Conservation (phyloP, 2,329 filamentous ascomycete species). For the Paecilomyces dactylethromorphus region DNA sequence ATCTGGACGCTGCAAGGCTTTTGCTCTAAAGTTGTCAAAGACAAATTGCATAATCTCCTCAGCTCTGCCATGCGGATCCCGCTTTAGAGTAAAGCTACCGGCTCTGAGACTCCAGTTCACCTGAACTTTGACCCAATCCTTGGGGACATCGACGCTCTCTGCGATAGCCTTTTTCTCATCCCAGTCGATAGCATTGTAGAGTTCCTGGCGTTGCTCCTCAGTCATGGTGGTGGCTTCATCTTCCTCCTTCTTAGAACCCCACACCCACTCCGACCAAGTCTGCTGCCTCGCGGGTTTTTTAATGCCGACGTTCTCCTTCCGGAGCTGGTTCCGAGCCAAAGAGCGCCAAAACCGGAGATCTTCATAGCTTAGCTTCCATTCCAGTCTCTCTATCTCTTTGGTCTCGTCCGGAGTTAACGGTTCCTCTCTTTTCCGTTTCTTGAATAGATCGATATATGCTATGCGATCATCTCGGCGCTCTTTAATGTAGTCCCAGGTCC, state of each 20-base stretch:
- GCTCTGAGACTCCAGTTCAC: slow-evolving; percentile 89
- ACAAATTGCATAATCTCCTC: slow-evolving; percentile 83
- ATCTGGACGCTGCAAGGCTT: slow-evolving; percentile 81
- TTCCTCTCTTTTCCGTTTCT: slow-evolving; percentile 77
- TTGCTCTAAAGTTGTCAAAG: slow-evolving; percentile 91
- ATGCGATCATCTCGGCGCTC: slow-evolving; percentile 85
- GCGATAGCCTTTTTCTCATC: slow-evolving; percentile 89
- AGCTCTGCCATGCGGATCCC: slow-evolving; percentile 69
- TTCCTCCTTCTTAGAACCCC: slow-evolving; percentile 71
- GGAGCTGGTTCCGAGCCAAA: slow-evolving; percentile 83
- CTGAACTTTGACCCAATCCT: slow-evolving; percentile 88
- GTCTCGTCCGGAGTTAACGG: slow-evolving; percentile 61
- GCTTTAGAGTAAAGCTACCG: slow-evolving; percentile 89
- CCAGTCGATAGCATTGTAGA: slow-evolving; percentile 97
- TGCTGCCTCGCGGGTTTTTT: slow-evolving; percentile 67
- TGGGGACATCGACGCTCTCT: slow-evolving; percentile 80
- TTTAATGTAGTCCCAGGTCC: slow-evolving; percentile 94
- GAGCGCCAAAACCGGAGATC: slow-evolving; percentile 97
- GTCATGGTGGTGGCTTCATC: slow-evolving; percentile 81
- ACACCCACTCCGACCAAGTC: slow-evolving; percentile 87
- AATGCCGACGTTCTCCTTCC: slow-evolving; percentile 89
- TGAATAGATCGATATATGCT: slow-evolving; percentile 90
- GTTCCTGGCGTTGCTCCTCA: slow-evolving; percentile 89
- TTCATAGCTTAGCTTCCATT: slow-evolving; percentile 86
- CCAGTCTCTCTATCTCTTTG: slow-evolving; percentile 67